Conservation (phyloP, 2,329 filamentous ascomycete genomes). For the Akanthomyces lecanii region DNA sequence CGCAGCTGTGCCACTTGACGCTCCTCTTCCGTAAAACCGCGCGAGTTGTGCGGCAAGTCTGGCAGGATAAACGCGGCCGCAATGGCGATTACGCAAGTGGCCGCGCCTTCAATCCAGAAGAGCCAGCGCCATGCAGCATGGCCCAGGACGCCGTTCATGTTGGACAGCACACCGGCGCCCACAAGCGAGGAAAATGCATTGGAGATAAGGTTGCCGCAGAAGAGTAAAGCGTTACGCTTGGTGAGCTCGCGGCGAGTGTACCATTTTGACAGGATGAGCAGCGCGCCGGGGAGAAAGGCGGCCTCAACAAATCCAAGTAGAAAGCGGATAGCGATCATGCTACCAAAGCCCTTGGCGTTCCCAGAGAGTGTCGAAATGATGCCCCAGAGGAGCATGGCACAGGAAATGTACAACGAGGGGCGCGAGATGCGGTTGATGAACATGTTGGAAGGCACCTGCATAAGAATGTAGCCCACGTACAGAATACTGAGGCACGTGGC, state of each 20-base stretch:
- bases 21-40: slow-evolving; percentile 58
- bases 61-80: slow-evolving; percentile 46
- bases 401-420: slow-evolving; percentile 48
- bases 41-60: slow-evolving; percentile 52
- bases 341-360: slow-evolving; percentile 46
- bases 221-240: slow-evolving; percentile 52
- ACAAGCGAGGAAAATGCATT: slow-evolving; percentile 58
- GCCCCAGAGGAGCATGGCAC: slow-evolving; percentile 57
- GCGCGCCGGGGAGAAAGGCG: slow-evolving; percentile 59
- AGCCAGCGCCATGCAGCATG: slow-evolving; percentile 59
- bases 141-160: slow-evolving; percentile 52
- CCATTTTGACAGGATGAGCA: slow-evolving; percentile 62
- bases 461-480: slow-evolving; percentile 63
- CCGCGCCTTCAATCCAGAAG: slow-evolving; percentile 54
- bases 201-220: slow-evolving; percentile 56
- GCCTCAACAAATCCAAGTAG: slow-evolving; percentile 61
- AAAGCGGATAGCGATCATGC: slow-evolving; percentile 54
- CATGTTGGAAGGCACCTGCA: slow-evolving; percentile 59
- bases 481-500: slow-evolving; percentile 60
- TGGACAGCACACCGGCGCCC: slow-evolving; percentile 54
- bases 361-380: slow-evolving; percentile 55
- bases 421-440: slow-evolving; percentile 51
- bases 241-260: slow-evolving; percentile 59
- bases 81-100: slow-evolving; percentile 47
- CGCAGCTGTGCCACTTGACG: slow-evolving; percentile 49